Percentiles rank a stretch among this genome's conserved stretches.
These are phyloP conservation scores for Narthecium ossifragum DNA, from an alignment of 106 monocot species.

Conservation along the genomic window DNA sequence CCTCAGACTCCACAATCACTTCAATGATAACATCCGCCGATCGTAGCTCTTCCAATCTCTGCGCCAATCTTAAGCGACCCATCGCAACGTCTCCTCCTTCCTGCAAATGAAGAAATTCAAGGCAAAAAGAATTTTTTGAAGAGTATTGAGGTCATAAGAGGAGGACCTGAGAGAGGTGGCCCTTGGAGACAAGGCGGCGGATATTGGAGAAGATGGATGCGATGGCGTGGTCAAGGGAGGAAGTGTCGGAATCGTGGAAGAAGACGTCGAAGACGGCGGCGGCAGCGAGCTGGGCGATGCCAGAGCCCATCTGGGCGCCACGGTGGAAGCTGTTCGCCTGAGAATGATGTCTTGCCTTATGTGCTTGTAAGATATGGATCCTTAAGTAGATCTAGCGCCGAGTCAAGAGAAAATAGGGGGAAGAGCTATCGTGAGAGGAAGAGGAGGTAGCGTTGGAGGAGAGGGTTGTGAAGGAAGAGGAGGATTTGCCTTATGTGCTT, in stretches of 20 bases:
- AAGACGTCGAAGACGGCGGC: conserved; percentile 57
- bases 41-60: conserved; percentile 52
- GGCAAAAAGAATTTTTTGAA: not conserved
- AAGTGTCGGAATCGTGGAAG: conserved; percentile 62
- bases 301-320: conserved; percentile 96
- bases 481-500: no score
- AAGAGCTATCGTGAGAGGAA: no score
- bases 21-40: conserved; percentile 78
- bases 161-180: conserved; percentile 49
- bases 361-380: no score
- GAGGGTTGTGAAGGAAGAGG: no score
- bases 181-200: conserved; percentile 61
- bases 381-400: no score
- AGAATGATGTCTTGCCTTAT: no score
- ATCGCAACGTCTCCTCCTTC: conserved; percentile 35
- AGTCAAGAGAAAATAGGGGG: no score
- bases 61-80: conserved; percentile 43
- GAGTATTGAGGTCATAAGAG: no score
- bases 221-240: conserved; percentile 41
- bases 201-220: conserved; percentile 46
- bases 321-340: no score
- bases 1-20: conserved; percentile 92
- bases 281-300: conserved; percentile 90
- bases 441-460: no score
- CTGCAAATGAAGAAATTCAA: conserved; percentile 18